A percentile compares a stretch with the other conserved stretches of the same genome.
These are phyloP conservation scores for Phallus indusiatus DNA, from an alignment of 768 basidiomycete genomes.

Conservation along the genomic window DNA sequence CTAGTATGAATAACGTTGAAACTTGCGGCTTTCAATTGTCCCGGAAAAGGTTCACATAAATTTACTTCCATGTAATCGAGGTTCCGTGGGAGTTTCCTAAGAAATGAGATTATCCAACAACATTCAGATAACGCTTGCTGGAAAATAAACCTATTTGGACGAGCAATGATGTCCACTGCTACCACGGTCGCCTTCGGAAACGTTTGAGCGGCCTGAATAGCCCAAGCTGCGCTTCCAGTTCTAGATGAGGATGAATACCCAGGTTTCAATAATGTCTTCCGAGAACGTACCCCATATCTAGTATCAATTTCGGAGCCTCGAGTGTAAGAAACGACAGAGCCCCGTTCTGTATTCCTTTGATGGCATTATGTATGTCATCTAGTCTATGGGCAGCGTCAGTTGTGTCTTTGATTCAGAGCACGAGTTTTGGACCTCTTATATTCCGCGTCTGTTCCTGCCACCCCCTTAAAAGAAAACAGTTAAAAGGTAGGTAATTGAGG, in stretches of 20 bases:
- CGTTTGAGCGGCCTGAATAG: constrained; percentile 16
- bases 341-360: constrained; percentile 14
- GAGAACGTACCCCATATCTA: constrained; percentile 17
- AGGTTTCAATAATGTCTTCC: neutral
- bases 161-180: constrained; percentile 14
- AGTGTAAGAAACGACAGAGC: constrained; percentile 12
- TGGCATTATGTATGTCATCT: constrained; percentile 16
- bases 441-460: neutral
- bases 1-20: constrained; percentile 20
- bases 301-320: constrained; percentile 13
- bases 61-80: constrained; percentile 16
- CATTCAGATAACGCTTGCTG: neutral
- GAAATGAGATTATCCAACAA: neutral
- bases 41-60: constrained; percentile 14
- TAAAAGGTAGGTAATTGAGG: neutral
- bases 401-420: neutral
- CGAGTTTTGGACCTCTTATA: neutral
- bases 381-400: constrained; percentile 11
- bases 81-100: constrained; percentile 16
- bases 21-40: constrained; percentile 8
- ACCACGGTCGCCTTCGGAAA: constrained; percentile 9
- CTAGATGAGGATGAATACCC: neutral
- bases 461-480: neutral
- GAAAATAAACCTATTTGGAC: constrained; percentile 14
- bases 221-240: constrained; percentile 13